Percentiles rank a stretch among this genome's conserved stretches.
These are phyloP conservation scores for Zizania latifolia DNA, from an alignment of 176 grass and related monocot species.

Conservation along the genomic window DNA sequence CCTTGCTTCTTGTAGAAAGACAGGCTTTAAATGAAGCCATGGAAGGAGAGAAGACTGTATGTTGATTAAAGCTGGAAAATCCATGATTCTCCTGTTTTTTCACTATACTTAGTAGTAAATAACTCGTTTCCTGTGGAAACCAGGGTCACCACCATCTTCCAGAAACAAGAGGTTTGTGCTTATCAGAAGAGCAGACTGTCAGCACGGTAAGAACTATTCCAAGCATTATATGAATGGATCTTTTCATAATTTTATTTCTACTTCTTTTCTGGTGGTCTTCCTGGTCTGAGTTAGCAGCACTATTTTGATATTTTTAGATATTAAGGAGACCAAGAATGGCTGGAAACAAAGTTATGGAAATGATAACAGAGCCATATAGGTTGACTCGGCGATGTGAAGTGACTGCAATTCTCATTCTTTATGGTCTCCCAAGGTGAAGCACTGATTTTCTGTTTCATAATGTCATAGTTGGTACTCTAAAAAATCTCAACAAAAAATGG, in stretches of 20 bases:
- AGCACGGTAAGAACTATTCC: conserved; percentile 59
- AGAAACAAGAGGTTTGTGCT: conserved; percentile 95
- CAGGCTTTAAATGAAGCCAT: conserved; percentile 97
- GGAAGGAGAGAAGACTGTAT: conserved; percentile 91
- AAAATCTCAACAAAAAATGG: not conserved
- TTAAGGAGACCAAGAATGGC: conserved; percentile 68
- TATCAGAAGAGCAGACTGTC: conserved; percentile 94
- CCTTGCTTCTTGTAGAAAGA: conserved; percentile 89
- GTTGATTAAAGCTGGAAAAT: conserved; percentile 29
- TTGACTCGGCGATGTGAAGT: conserved; percentile 87
- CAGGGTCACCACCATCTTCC: conserved; percentile 88
- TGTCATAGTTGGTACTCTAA: not conserved
- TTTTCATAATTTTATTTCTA: conserved; percentile 21
- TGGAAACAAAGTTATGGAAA: conserved; percentile 81
- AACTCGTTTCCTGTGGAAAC: conserved; percentile 33
- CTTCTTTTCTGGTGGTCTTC: conserved; percentile 1
- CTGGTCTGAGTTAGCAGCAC: not conserved
- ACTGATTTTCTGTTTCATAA: conserved; percentile 23
- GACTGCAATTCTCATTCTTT: conserved; percentile 92
- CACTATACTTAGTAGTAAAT: not conserved
- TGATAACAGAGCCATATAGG: conserved; percentile 85
- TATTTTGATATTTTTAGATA: conserved; percentile 47
- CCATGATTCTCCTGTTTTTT: not conserved
- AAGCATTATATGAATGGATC: conserved; percentile 12
- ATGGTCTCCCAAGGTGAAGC: conserved; percentile 93